Conservation (phyloP, 176 grass and related monocot species). For the Carex pumila region DNA sequence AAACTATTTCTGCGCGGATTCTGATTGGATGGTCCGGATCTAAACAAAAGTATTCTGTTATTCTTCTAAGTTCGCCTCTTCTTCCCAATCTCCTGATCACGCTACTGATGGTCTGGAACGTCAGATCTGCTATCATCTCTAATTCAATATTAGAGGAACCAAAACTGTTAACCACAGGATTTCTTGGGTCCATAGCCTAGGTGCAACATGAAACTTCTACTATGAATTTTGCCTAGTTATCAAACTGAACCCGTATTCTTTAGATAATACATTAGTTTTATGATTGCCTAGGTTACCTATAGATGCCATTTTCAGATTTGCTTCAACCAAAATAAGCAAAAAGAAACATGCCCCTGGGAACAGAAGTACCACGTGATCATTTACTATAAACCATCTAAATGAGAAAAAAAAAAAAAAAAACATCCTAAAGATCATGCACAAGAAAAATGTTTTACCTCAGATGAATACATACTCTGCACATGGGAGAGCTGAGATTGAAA, state of each 20-base stretch:
- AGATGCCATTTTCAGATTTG: neutral
- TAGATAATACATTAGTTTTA: neutral
- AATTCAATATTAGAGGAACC: neutral
- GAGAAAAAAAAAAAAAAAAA: neutral
- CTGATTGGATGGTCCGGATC: no score
- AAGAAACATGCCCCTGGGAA: neutral
- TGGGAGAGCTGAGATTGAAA: neutral
- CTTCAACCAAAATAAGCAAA: neutral
- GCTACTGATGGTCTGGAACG: no score
- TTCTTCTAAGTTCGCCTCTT: no score
- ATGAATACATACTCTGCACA: neutral
- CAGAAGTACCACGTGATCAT: neutral
- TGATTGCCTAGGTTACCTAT: neutral
- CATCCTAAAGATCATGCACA: neutral
- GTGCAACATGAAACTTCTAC: neutral
- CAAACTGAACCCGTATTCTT: neutral
- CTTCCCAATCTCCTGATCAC: no score
- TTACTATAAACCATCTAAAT: neutral
- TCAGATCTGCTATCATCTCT: neutral
- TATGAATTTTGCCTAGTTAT: neutral
- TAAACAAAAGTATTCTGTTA: no score
- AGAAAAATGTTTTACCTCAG: neutral
- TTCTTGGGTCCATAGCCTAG: neutral
- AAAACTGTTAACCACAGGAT: neutral
- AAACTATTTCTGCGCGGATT: no score